These are phyloP conservation scores for Aspergillus sp. DNA, from an alignment of 2,329 filamentous ascomycete species.

Conservation along the genomic window DNA sequence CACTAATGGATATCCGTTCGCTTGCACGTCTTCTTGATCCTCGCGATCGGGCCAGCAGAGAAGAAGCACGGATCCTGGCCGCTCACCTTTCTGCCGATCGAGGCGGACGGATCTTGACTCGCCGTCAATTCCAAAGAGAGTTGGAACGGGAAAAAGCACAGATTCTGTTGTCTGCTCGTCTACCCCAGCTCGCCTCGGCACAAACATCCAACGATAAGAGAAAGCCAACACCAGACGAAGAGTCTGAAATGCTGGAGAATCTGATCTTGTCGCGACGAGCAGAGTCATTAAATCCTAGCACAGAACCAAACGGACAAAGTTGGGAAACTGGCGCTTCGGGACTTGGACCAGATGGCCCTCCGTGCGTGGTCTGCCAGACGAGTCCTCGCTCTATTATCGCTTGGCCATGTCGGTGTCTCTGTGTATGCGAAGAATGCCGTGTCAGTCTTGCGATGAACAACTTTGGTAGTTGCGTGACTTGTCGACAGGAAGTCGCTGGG, in stretches of 20 bases:
- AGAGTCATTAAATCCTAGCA: slow-evolving; percentile 14
- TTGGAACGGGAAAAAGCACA: slow-evolving; percentile 63
- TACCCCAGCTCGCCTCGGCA: slow-evolving; percentile 19
- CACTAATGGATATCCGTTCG: slow-evolving; percentile 58
- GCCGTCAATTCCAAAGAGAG: slow-evolving; percentile 65
- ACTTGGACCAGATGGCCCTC: slow-evolving; percentile 66
- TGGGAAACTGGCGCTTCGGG: slow-evolving; percentile 69
- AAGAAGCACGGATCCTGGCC: slow-evolving; percentile 74
- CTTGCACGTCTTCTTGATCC: slow-evolving; percentile 79
- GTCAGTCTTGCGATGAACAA: slow-evolving; percentile 95
- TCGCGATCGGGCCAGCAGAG: slow-evolving; percentile 64
- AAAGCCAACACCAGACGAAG: slow-evolving; percentile 45
- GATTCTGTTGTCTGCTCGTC: slow-evolving; percentile 52
- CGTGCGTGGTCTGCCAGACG: slow-evolving; percentile 89
- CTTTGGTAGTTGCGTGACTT: slow-evolving; percentile 93
- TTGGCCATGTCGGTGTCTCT: slow-evolving; percentile 93
- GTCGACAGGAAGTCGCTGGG: slow-evolving; percentile 76
- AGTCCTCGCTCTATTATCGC: slow-evolving; percentile 82
- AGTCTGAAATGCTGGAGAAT: slow-evolving; percentile 52
- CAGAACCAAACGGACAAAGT: slow-evolving; percentile 24
- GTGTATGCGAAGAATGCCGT: slow-evolving; percentile 88
- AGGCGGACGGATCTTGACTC: slow-evolving; percentile 64
- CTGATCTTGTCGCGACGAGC: slow-evolving; percentile 51
- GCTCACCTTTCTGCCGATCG: slow-evolving; percentile 61
- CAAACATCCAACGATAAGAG: slow-evolving; percentile 12